Conservation (phyloP, 805 yeast genomes). For the Ogataea angusta region DNA sequence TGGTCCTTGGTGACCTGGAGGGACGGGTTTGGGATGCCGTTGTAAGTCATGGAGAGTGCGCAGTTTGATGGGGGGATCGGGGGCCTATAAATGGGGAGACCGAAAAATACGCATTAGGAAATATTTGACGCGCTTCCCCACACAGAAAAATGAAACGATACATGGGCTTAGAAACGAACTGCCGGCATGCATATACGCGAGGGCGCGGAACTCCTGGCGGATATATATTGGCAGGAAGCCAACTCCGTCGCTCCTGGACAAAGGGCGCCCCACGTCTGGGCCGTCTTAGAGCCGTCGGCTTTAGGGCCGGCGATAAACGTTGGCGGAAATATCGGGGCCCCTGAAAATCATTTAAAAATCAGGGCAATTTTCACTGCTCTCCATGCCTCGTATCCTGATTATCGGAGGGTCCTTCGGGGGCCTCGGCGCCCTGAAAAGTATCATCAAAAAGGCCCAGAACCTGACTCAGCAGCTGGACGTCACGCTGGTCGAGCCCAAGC, state of each 20-base stretch:
- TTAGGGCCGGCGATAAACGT: neutral
- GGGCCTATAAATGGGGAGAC: neutral
- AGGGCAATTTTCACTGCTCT: no score
- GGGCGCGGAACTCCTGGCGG: neutral
- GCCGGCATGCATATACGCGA: no score
- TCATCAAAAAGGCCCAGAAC: constrained; percentile 4
- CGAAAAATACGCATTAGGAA: neutral
- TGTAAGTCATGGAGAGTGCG: constrained; percentile 2
- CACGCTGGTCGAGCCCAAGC: constrained; percentile 38
- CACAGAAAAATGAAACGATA: neutral
- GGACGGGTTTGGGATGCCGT: constrained; percentile 18
- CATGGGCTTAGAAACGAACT: neutral
- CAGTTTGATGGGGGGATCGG: neutral
- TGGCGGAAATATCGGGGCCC: neutral
- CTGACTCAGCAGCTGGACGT: constrained; percentile 22
- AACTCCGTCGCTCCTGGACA: neutral
- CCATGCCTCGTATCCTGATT: constrained; percentile 9
- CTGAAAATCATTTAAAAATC: neutral
- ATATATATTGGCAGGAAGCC: neutral
- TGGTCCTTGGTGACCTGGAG: constrained; percentile 23
- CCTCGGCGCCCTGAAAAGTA: constrained; percentile 7
- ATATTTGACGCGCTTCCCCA: constrained; percentile 6
- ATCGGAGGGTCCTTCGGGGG: constrained; percentile 17
- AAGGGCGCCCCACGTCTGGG: neutral
- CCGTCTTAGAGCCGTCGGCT: neutral